Base-by-base conservation (phyloP, 306 rosid genomes). In the Canavalia ensiformis region DNA sequence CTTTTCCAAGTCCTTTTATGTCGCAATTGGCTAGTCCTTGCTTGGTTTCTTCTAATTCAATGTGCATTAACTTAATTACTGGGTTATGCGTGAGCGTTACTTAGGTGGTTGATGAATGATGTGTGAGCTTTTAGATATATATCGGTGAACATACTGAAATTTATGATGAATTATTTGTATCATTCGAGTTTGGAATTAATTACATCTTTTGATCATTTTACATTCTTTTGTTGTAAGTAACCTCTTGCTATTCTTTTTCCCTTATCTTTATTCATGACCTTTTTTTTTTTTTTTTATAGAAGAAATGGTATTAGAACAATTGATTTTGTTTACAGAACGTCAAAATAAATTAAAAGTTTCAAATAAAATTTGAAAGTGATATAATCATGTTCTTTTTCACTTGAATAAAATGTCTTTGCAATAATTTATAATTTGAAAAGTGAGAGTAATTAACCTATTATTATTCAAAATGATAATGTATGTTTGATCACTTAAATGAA, bases 41-140 rank as follows among this genome's bases (percentile, higher is more conserved):
- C 59, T 81, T 34, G 34, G 28, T 57, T 46, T 67, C 35, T 6
- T 54, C 10, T 37, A 29, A 45, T 75, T 67, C 42, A 41, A 42
- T 39, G 59, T 31, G 2, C 78, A 59, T 76, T 76, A 4, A 31
- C 51, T 59, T 37, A 10, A 59, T 56, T 41, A 4, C 44, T 5
- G 2, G 7, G 12, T 39, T 2, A 1, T 37, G 13, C 10, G 29
- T 2, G 6, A 13, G n/a, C 46, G 0, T 41, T 47, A 57, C 59
- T 54, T 67, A 6, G 6, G 47, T 44, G 5, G 6, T 5, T 8
- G n/a, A 1, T 67, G 54, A 44, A 28, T 45, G 55, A 7, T 68
- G 37, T 50, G 10, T 75, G 28, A 72, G 25, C 0, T 67, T 79
- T 31, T 72, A 29, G 49, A 50, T 37, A 2, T 2, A 37, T 47